phyloP scores from a whole-genome alignment of 1,284 basidiomycete genomes.

The Moesziomyces sp. region DNA sequence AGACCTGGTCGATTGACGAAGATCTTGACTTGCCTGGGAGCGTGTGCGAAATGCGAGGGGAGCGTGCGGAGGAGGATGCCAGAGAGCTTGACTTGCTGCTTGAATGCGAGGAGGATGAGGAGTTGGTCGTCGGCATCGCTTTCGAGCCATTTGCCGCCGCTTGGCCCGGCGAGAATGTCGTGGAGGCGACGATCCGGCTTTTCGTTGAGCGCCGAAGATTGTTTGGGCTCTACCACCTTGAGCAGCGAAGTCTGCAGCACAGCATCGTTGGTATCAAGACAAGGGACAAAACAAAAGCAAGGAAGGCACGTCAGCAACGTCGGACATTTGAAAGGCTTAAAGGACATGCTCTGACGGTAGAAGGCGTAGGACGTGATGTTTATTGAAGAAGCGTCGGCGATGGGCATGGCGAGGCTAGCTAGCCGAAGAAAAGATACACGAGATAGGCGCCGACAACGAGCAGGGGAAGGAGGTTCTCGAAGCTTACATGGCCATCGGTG shows the following conservation, averaged over 20 bases:
- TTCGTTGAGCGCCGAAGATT: conserved; percentile 81
- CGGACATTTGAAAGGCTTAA: neutral
- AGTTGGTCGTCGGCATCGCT: conserved; percentile 85
- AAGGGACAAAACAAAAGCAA: conserved; percentile 2
- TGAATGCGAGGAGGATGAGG: conserved; percentile 72
- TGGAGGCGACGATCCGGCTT: conserved; percentile 74
- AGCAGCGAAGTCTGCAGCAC: conserved; percentile 72
- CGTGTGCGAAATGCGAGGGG: conserved; percentile 24
- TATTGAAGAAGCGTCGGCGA: conserved; percentile 8
- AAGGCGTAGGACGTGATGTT: conserved; percentile 1
- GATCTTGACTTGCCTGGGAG: conserved; percentile 53
- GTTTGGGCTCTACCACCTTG: conserved; percentile 74
- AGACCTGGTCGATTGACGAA: conserved; percentile 65
- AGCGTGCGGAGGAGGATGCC: conserved; percentile 75
- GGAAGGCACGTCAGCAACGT: conserved; percentile 21
- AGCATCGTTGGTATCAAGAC: neutral
- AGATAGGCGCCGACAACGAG: conserved; percentile 48
- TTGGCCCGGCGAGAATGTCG: conserved; percentile 70
- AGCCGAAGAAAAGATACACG: conserved; percentile 42
- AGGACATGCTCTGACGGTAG: conserved; percentile 4
- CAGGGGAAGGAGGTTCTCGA: conserved; percentile 50
- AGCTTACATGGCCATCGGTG: conserved; percentile 50
- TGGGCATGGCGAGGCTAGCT: conserved; percentile 10
- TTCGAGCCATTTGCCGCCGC: conserved; percentile 75
- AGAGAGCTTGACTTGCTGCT: conserved; percentile 79